Conservation (phyloP, 202 grass and related monocot genomes). For the Tripidium arundinaceum region DNA sequence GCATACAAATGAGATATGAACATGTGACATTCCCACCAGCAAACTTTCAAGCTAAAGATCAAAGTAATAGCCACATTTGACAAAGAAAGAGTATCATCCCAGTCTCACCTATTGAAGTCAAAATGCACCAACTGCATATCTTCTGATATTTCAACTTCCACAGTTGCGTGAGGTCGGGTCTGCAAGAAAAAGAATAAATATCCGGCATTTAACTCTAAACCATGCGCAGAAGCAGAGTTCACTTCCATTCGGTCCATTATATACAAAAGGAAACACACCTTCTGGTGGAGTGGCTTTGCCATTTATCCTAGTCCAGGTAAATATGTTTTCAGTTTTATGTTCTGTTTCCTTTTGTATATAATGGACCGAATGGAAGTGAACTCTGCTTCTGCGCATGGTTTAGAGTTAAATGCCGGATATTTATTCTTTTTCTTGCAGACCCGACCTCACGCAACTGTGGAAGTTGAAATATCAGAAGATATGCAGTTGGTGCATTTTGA, state of each 20-base stretch:
- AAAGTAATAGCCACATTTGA: no score
- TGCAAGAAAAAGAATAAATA: conserved; percentile 38
- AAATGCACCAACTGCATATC: no score
- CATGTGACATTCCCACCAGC: neutral
- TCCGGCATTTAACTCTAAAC: neutral
- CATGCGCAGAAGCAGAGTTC: neutral
- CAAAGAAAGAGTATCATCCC: no score
- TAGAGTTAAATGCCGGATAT: neutral
- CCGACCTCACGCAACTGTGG: no score
- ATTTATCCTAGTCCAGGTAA: conserved; percentile 97
- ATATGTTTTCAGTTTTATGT: neutral
- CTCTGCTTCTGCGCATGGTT: neutral
- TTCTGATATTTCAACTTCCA: no score
- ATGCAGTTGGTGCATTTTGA: no score
- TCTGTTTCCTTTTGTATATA: neutral
- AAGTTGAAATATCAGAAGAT: no score
- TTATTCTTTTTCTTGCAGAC: conserved; percentile 53
- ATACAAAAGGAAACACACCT: conserved; percentile 56
- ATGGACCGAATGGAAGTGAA: neutral
- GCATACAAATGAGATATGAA: neutral
- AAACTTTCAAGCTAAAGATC: no score
- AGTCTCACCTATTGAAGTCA: no score
- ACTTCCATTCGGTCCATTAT: neutral
- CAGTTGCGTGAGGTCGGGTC: conserved; percentile 85
- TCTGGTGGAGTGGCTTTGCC: conserved; percentile 89